A percentile compares a stretch with the other conserved stretches of the same genome.
Evolutionary conservation across 768 basidiomycete species (phyloP).

Genomic region (Tremella mesenterica): DNA sequence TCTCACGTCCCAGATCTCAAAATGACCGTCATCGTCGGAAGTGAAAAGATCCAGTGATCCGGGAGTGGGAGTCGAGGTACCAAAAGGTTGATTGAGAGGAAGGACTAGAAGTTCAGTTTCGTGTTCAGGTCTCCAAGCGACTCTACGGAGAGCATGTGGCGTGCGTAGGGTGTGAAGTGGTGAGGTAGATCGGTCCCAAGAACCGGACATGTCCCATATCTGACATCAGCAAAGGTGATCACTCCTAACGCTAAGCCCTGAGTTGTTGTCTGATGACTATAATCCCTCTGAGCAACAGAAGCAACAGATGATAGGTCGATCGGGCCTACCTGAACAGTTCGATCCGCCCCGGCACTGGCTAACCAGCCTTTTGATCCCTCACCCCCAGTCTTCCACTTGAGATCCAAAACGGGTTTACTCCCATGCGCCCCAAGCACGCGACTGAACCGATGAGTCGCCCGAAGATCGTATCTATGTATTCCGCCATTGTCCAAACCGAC

Average conservation of each 20-base stretch:
- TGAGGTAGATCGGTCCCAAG: conserved; percentile 25
- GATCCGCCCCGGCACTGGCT: conserved; percentile 40
- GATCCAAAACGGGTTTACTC: conserved; percentile 36
- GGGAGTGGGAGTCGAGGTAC: conserved; percentile 1
- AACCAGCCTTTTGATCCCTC: conserved; percentile 33
- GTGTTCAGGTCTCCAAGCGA: conserved; percentile 40
- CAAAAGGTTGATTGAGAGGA: conserved; percentile 21
- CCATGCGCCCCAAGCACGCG: conserved; percentile 40
- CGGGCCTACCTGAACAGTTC: conserved; percentile 36
- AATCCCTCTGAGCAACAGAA: not conserved
- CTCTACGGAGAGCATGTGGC: conserved; percentile 31
- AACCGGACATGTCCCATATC: conserved; percentile 42
- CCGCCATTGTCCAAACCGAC: conserved; percentile 38
- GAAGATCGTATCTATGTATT: conserved; percentile 39
- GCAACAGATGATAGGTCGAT: not conserved
- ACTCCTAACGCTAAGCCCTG: too few species aligned
- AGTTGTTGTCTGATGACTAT: too few species aligned
- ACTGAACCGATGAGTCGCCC: conserved; percentile 16
- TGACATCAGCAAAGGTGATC: conserved; percentile 11
- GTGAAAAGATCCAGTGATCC: not conserved
- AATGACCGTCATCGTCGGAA: conserved; percentile 29
- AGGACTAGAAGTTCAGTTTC: conserved; percentile 38
- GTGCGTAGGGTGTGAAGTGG: conserved; percentile 37
- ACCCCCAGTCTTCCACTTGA: conserved; percentile 34
- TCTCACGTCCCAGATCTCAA: conserved; percentile 44